Base-by-base conservation (phyloP, 306 rosid genomes). In the Sicyos baderoa region DNA sequence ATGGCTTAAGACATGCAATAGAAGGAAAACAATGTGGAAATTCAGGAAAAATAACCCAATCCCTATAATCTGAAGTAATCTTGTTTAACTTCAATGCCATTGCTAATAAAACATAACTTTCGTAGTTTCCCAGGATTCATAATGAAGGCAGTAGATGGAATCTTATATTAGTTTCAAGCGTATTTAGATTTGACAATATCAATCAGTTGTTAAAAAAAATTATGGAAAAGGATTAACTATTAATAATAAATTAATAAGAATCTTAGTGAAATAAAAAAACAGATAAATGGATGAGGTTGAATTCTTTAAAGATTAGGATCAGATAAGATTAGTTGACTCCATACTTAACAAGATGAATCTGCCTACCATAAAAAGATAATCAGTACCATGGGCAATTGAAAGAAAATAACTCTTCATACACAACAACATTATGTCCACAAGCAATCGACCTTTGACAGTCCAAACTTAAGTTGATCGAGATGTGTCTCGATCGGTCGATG, bases 261-360 rank as follows among this genome's bases (percentile, higher is more conserved):
- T 13, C 11, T 57, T 57, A 2, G 4, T 6, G 7, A 13, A 15
- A 57, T 57, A 42, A 23, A 6, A 6, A 57, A 6, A 18, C 3
- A 65, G 48, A 6, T n/a, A 32, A 1, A 21, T 11, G 2, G 11
- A 21, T 3, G 48, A 4, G 16, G 35, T 42, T 21, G 32, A 9
- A 18, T 11, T 64, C 13, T 61, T 62, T 40, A 1, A 75, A 54
- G 53, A 40, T 54, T 51, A 51, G 63, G 58, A 50, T 55, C 61
- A 61, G 73, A 75, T 17, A 6, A 42, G 52, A 64, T 44, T 44
- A 44, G 12, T 64, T 11, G 53, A 64, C 35, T 42, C 53, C 53
- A 64, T 40, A 4, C 29, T 21, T 64, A 11, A 18, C 32, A 40
- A 40, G 51, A 40, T 2, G 14, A 63, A 42, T 11, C 52, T n/a